Conservation (phyloP, 1,284 basidiomycete species). For the Ceratobasidium sp. region DNA sequence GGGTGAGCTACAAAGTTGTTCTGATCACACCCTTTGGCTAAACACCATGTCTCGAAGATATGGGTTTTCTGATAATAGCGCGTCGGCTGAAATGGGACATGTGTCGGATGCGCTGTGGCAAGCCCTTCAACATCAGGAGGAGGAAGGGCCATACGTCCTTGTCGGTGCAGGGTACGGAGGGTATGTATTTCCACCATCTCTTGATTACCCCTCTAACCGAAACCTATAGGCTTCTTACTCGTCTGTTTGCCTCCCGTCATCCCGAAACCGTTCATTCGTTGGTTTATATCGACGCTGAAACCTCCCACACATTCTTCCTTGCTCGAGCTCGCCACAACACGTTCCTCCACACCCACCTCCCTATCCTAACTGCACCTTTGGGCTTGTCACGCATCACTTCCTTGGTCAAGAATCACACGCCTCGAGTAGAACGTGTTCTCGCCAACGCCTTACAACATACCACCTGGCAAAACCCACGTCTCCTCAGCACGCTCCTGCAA, state of each 20-base stretch:
- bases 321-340: conserved; percentile 28
- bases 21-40: background rate
- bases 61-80: conserved; percentile 43
- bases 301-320: conserved; percentile 42
- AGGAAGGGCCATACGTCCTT: conserved; percentile 44
- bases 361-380: conserved; percentile 41
- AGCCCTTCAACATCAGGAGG: conserved; percentile 39
- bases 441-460: conserved; percentile 26
- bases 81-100: conserved; percentile 45
- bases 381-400: conserved; percentile 35
- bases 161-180: conserved; percentile 47
- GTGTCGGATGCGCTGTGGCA: conserved; percentile 45
- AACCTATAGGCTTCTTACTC: conserved; percentile 3
- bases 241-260: conserved; percentile 46
- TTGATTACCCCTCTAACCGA: background rate
- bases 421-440: conserved; percentile 30
- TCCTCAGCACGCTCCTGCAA: conserved; percentile 38
- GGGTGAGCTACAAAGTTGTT: conserved; percentile 23
- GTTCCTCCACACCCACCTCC: conserved; percentile 45
- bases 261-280: conserved; percentile 24
- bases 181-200: background rate
- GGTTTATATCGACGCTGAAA: conserved; percentile 47
- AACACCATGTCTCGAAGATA: conserved; percentile 17
- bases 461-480: conserved; percentile 43
- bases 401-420: conserved; percentile 41